Evolutionary conservation across 1,284 basidiomycete species (phyloP), one percentile per base, ranked within the genome.

Genomic region (Taiwanofungus camphoratus): DNA sequence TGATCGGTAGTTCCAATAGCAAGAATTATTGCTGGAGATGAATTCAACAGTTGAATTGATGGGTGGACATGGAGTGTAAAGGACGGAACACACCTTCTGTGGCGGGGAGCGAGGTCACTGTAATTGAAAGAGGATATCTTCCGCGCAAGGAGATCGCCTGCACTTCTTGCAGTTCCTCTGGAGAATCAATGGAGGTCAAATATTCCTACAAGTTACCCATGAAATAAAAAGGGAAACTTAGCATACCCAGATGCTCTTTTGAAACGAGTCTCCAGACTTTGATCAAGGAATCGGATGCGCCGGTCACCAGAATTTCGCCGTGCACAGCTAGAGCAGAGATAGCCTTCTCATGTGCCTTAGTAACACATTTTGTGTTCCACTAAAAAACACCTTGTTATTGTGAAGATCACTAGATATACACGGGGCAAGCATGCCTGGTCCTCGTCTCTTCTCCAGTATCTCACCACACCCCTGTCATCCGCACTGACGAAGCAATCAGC

Each of bases 1-100:
- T 71, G 73, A 55, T 90, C 86, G 0, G 92, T 96, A 19, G 75
- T 76, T 3, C 78, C 84, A 31, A 93, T 69, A 5, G 90, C 87
- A 16, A 96, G 74, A 4, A 94, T 63, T 2, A 76, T 60, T 19
- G 76, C 91, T 93, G 47, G 8, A 22, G 3, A 9, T 37, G 20
- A 21, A 31, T n/a, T 42, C 29, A 41, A 35, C 13, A 31, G 5
- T n/a, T 35, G 8, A 15, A 13, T 42, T 16, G 5, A 35, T 24
- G 19, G 8, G 15, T 9, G 4, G 36, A 12, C 4, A 4, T 8
- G 18, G 32, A n/a, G 19, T 13, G 15, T 7, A 27, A 8, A 27
- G 7, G 26, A 5, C 12, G 36, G 5, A 4, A 13, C 57, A 20
- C 35, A 91, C 89, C 78, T 55, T 75, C 62, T 2, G 82, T 82